phyloP scores from a whole-genome alignment of 352 stramenopile species.

The Halophytophthora polymorphica region DNA sequence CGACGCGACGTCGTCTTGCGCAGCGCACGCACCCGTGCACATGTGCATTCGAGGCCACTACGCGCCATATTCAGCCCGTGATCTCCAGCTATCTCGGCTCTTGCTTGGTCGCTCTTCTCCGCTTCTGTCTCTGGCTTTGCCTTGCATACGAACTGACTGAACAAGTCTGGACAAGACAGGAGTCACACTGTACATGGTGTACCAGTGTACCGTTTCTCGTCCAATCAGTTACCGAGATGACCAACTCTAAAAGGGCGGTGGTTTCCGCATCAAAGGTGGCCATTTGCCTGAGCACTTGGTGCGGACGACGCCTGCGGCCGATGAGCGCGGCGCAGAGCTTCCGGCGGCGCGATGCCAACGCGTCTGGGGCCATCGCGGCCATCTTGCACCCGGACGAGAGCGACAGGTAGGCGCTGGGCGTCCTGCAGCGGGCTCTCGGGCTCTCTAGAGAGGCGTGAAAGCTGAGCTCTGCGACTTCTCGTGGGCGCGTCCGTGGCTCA shows the following conservation, averaged over 20 bases:
- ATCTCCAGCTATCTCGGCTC: slow-evolving; percentile 21
- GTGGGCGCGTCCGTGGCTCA: no score
- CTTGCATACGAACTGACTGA: slow-evolving; percentile 6
- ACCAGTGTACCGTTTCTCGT: no score
- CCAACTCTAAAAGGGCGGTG: slow-evolving; percentile 5
- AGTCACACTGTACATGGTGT: no score
- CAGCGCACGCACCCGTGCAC: slow-evolving; percentile 4
- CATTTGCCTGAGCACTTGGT: neutral
- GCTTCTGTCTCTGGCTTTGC: neutral
- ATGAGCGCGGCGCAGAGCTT: slow-evolving; percentile 47
- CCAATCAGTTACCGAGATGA: neutral
- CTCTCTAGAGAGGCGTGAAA: neutral
- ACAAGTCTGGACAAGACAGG: neutral
- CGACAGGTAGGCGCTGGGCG: slow-evolving; percentile 30
- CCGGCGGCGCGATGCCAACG: slow-evolving; percentile 63
- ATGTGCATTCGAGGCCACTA: slow-evolving; percentile 4
- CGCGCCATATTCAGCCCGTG: slow-evolving; percentile 11
- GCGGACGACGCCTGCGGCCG: neutral
- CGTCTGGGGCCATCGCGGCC: slow-evolving; percentile 60
- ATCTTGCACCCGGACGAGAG: slow-evolving; percentile 63
- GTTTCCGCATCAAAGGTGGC: slow-evolving; percentile 6
- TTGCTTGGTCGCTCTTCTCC: slow-evolving; percentile 1
- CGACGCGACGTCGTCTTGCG: slow-evolving; percentile 12
- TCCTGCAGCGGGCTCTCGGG: neutral
- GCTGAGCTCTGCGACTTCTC: neutral